Percentiles rank a stretch among this genome's conserved stretches.
Evolutionary conservation across 495 filamentous ascomycete genomes (phyloP).

Genomic region (Penicillium goetzii): DNA sequence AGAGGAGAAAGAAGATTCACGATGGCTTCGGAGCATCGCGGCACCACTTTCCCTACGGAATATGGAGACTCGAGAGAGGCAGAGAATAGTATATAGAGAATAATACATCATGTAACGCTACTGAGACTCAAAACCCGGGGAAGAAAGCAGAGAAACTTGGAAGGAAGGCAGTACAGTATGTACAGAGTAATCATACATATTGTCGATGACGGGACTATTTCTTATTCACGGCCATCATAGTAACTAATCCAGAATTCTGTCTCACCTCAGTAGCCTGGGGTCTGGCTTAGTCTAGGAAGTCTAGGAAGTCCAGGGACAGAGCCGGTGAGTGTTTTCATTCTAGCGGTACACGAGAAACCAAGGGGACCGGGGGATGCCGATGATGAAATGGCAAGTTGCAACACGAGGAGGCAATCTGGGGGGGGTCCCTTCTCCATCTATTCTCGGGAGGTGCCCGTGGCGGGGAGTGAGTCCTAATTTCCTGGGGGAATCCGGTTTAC

Average conservation of each 20-base stretch:
- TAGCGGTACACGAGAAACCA: constrained; percentile 19
- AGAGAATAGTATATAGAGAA: background rate
- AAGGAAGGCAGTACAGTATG: background rate
- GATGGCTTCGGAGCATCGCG: background rate
- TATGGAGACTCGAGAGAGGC: background rate
- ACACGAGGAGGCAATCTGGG: constrained; percentile 9
- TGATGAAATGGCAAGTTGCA: constrained; percentile 5
- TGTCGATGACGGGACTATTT: background rate
- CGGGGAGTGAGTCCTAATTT: background rate
- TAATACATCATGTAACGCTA: background rate
- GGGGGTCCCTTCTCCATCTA: constrained; percentile 1
- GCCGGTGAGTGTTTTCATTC: constrained; percentile 28
- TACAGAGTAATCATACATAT: background rate
- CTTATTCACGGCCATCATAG: background rate
- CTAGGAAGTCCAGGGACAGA: background rate
- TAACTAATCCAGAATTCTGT: background rate
- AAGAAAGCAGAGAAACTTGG: constrained; percentile 3
- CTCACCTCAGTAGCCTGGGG: background rate
- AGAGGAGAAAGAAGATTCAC: background rate
- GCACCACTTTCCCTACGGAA: background rate
- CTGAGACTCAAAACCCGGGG: constrained; percentile 5
- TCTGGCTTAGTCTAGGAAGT: background rate
- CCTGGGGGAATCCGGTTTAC: constrained; percentile 9
- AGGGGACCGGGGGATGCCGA: constrained; percentile 10
- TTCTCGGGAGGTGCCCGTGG: constrained; percentile 2